Percentiles rank a stretch among this genome's conserved stretches.
phyloP scores from a whole-genome alignment of 192 early-diverging fungal genomes.

The Mortierella claussenii region DNA sequence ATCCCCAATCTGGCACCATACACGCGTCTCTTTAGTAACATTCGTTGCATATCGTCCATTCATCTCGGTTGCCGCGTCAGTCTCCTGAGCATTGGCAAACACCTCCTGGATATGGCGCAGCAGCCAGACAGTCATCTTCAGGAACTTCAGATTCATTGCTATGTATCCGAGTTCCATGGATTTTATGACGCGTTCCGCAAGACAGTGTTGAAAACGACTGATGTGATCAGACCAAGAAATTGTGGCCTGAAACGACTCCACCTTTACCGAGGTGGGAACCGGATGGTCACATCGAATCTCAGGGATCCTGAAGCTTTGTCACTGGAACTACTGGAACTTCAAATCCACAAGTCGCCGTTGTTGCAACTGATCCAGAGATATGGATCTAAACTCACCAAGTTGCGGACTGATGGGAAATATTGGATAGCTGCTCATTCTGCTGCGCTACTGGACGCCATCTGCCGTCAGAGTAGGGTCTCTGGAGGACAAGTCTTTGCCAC shows the following conservation, averaged over 20 bases:
- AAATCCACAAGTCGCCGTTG: not conserved
- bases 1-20: not conserved
- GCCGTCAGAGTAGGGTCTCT: too few relatives aligned
- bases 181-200: not conserved
- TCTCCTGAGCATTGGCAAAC: not conserved
- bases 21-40: not conserved
- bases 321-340: conserved; percentile 12
- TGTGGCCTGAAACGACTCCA: not conserved
- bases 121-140: not conserved
- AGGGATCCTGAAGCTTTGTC: conserved; percentile 29
- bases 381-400: conserved; percentile 9
- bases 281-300: conserved; percentile 4
- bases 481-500: not conserved
- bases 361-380: not conserved
- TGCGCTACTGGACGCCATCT: not conserved
- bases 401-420: not conserved
- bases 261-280: conserved; percentile 4
- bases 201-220: not conserved
- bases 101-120: not conserved
- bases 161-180: not conserved
- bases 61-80: not conserved
- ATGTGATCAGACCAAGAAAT: not conserved
- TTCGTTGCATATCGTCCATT: not conserved
- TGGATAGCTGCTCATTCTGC: conserved; percentile 3
- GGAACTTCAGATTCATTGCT: not conserved